Base-by-base conservation (phyloP, 805 yeast species). In the Schizosaccharomyces lindneri region DNA sequence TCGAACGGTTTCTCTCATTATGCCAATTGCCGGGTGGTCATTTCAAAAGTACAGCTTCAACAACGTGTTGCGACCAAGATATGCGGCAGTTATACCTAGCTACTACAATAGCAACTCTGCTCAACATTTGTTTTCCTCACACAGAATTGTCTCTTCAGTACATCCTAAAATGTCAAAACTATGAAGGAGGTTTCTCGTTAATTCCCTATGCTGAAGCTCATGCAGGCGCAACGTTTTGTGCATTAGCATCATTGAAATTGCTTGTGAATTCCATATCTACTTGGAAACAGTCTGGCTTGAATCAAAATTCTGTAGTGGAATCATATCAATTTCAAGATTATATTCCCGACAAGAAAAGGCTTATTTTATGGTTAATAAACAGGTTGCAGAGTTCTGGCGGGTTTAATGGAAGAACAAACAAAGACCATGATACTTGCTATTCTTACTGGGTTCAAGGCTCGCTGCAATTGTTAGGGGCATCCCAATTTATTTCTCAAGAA, bases 361-460 rank as follows among this genome's bases (percentile, higher is more conserved):
- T 64, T 17, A 24, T 65, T 21, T 48, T 61, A 21, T 65, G 66
- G 66, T 59, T 63, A 46, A 39, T 65, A 9, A 24, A 24, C 24
- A 65, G 60, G 7, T 48, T 36, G 27, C 46, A 32, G 36, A 17
- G 19, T 29, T 19, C 31, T 4, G 66, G 65, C 7, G 67, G 67
- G 13, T 65, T 65, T 48, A 93, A 93, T 69, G 99, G 99, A 0
- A 78, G 99, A 61, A 96, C 97, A 0, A 95, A 93, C 63, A 93
- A 93, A 70, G 73, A 87, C 21, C 95, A 97, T 0, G 99, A 93
- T 71, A 95, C 87, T n/a, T 93, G 99, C 70, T 93, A 93, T 70
- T 82, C 93, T 66, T 93, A 97, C 95, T 93, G 99, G 99, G 95
- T 88, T 9, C 63, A 65, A 29, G 65, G 62, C 21, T 60, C 67